Conservation (phyloP, 1,284 basidiomycete species). For the Porodaedalea pini region DNA sequence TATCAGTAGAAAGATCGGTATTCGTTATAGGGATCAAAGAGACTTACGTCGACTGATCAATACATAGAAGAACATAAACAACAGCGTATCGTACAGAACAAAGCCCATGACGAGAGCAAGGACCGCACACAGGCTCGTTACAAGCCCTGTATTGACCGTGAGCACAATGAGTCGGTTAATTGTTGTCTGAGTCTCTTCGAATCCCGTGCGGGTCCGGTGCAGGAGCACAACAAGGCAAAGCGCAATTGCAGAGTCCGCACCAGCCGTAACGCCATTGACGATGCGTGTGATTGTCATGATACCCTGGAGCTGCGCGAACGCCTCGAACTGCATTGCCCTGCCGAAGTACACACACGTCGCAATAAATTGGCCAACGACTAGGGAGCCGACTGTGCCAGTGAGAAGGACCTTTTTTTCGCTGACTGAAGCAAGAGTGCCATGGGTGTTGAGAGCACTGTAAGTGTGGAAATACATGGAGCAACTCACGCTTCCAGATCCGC, state of each 20-base stretch:
- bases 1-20: neutral
- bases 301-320: slow-evolving; percentile 1
- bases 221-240: slow-evolving; percentile 11
- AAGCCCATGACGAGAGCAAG: slow-evolving; percentile 12
- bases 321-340: neutral
- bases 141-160: slow-evolving; percentile 20
- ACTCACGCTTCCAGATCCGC: slow-evolving; percentile 10
- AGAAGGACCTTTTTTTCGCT: slow-evolving; percentile 16
- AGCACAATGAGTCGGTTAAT: slow-evolving; percentile 19
- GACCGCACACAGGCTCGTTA: slow-evolving; percentile 19
- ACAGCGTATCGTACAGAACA: slow-evolving; percentile 11
- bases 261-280: slow-evolving; percentile 13
- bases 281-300: slow-evolving; percentile 9
- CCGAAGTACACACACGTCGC: slow-evolving; percentile 10
- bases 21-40: neutral
- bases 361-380: slow-evolving; percentile 8
- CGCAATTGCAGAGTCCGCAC: slow-evolving; percentile 14
- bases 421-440: slow-evolving; percentile 1
- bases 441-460: neutral
- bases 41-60: slow-evolving; percentile 8
- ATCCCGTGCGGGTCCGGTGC: slow-evolving; percentile 12
- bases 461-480: neutral
- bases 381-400: neutral
- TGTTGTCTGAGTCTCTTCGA: slow-evolving; percentile 8
- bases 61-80: slow-evolving; percentile 19